Conservation (phyloP, 495 filamentous ascomycete genomes). For the Ramalina intermedia region DNA sequence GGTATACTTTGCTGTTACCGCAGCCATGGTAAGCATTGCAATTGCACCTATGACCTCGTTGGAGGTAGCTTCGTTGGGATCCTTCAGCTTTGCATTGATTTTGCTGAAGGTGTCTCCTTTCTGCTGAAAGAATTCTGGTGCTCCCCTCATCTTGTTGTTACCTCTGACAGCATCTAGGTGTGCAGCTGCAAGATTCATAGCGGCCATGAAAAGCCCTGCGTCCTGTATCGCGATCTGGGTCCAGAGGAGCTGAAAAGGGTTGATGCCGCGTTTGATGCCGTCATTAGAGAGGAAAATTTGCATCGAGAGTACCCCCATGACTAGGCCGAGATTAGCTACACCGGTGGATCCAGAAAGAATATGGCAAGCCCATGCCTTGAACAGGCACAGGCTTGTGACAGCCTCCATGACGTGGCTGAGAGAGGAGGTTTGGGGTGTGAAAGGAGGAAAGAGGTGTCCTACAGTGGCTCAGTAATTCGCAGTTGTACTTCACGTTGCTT, state of each 20-base stretch:
- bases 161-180: conserved; percentile 4
- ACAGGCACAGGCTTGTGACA: background rate
- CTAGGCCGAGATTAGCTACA: background rate
- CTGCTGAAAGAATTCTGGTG: background rate
- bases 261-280: background rate
- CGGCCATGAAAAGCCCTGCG: background rate
- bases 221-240: conserved; percentile 4
- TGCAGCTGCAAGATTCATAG: background rate
- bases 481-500: too few relatives aligned
- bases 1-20: background rate
- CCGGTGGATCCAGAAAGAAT: background rate
- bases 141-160: background rate
- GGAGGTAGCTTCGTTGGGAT: background rate
- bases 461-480: too few relatives aligned
- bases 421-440: background rate
- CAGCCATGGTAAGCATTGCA: conserved; percentile 4
- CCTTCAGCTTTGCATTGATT: conserved; percentile 5
- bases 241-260: conserved; percentile 1
- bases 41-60: conserved; percentile 7
- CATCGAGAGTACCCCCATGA: background rate
- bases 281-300: background rate
- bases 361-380: background rate
- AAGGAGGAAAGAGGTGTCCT: too few relatives aligned
- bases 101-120: conserved; percentile 2
- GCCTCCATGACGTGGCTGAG: background rate